These are phyloP conservation scores for Brassica juncea DNA, from an alignment of 345 rosid genomes.

Conservation along the genomic window DNA sequence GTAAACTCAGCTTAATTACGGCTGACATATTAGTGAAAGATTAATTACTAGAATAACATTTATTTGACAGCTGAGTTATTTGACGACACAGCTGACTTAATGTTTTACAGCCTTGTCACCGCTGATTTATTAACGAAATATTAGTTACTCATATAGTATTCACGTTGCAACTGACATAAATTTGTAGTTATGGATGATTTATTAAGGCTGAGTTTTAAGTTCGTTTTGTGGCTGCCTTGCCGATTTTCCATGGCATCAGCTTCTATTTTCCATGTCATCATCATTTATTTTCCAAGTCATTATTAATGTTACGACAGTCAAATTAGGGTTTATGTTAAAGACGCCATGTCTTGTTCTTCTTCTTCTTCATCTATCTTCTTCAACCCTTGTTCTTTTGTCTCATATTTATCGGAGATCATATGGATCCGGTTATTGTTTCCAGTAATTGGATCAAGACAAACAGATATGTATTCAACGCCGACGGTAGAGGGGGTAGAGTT, in stretches of 20 bases:
- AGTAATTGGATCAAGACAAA: too few species aligned
- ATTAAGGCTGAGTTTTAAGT: not conserved
- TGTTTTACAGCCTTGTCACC: not conserved
- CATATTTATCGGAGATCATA: too few species aligned
- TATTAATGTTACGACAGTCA: not conserved
- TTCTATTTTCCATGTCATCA: too few species aligned
- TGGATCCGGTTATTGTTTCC: not conserved
- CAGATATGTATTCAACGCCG: too few species aligned
- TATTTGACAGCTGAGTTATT: not conserved
- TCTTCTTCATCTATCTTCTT: too few species aligned
- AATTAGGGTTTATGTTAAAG: too few species aligned
- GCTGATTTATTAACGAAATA: not conserved
- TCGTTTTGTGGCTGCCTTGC: not conserved
- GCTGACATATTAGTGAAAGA: not conserved
- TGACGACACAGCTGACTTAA: not conserved
- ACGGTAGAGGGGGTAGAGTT: too few species aligned
- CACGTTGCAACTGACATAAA: not conserved
- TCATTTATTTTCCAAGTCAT: not conserved
- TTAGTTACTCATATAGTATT: not conserved
- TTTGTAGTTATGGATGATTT: not conserved
- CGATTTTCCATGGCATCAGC: not conserved
- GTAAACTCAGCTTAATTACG: not conserved
- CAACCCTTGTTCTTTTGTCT: too few species aligned
- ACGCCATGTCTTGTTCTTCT: too few species aligned
- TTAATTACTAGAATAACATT: not conserved